Evolutionary conservation across 1,139 yeast species (phyloP).

Genomic region (Diutina sp.): DNA sequence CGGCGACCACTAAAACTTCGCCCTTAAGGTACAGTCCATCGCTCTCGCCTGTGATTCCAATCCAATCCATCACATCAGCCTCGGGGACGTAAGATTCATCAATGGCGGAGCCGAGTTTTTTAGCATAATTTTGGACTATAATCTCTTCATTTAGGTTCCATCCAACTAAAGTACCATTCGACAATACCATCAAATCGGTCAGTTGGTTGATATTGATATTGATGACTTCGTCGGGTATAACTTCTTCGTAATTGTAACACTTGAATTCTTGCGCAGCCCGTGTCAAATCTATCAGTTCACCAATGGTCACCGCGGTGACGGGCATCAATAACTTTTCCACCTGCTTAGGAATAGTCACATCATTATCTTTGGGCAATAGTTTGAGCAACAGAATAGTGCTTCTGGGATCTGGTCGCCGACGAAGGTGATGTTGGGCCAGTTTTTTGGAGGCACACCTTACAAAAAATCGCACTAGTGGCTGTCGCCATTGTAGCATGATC

Average conservation of each 20-base stretch:
- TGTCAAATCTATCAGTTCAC: constrained; percentile 53
- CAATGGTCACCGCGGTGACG: constrained; percentile 52
- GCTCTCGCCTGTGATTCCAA: constrained; percentile 34
- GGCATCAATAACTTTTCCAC: constrained; percentile 18
- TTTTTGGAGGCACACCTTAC: neutral
- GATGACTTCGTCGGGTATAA: constrained; percentile 9
- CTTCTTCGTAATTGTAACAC: constrained; percentile 16
- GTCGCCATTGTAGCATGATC: neutral
- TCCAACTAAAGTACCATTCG: constrained; percentile 67
- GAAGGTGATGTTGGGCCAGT: neutral
- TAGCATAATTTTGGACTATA: neutral
- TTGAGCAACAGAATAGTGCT: neutral
- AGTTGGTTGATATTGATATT: neutral
- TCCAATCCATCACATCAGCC: constrained; percentile 78
- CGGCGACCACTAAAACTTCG: constrained; percentile 55
- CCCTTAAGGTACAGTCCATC: constrained; percentile 39
- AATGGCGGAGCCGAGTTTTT: constrained; percentile 8
- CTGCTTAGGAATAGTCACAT: constrained; percentile 11
- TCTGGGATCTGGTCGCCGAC: neutral
- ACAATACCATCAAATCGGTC: constrained; percentile 30
- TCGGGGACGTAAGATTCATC: constrained; percentile 40
- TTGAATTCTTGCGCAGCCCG: constrained; percentile 19
- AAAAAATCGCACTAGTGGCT: neutral
- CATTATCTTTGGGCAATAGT: constrained; percentile 14
- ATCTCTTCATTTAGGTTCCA: constrained; percentile 58